A percentile compares a stretch with the other conserved stretches of the same genome.
Conservation (phyloP, 768 basidiomycete genomes). For the Grammothele lineata region DNA sequence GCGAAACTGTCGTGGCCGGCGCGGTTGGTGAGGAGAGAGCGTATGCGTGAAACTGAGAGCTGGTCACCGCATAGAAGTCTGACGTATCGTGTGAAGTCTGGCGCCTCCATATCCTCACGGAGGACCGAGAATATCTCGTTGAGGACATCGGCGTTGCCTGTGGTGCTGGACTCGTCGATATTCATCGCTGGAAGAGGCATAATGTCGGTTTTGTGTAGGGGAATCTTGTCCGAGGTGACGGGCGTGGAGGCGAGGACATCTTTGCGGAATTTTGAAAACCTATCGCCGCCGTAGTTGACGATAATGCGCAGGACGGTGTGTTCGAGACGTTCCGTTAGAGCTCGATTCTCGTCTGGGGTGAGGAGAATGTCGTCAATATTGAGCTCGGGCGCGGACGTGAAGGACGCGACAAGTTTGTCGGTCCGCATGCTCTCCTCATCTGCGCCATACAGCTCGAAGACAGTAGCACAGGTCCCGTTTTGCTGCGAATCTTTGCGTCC, state of each 20-base stretch:
- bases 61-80: constrained; percentile 31
- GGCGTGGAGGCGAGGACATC: constrained; percentile 20
- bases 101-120: constrained; percentile 5
- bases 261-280: constrained; percentile 18
- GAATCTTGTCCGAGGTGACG: constrained; percentile 21
- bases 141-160: constrained; percentile 30
- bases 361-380: too few relatives aligned
- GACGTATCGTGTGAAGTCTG: constrained; percentile 5
- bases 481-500: constrained; percentile 31
- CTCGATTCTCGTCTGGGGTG: constrained; percentile 23
- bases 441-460: constrained; percentile 26
- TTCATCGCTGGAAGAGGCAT: constrained; percentile 29
- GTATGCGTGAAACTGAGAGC: constrained; percentile 31
- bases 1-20: too few relatives aligned
- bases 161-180: constrained; percentile 34
- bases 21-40: constrained; percentile 26
- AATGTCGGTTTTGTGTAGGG: constrained; percentile 26
- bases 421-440: constrained; percentile 23
- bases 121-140: constrained; percentile 26
- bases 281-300: too few relatives aligned
- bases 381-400: too few relatives aligned
- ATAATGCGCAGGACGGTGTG: too few relatives aligned
- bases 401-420: constrained; percentile 14
- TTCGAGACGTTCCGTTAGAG: too few relatives aligned
- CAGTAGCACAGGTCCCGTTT: constrained; percentile 38